These are phyloP conservation scores for Apiospora pterosperma DNA, from an alignment of 2,329 filamentous ascomycete genomes.

Conservation along the genomic window DNA sequence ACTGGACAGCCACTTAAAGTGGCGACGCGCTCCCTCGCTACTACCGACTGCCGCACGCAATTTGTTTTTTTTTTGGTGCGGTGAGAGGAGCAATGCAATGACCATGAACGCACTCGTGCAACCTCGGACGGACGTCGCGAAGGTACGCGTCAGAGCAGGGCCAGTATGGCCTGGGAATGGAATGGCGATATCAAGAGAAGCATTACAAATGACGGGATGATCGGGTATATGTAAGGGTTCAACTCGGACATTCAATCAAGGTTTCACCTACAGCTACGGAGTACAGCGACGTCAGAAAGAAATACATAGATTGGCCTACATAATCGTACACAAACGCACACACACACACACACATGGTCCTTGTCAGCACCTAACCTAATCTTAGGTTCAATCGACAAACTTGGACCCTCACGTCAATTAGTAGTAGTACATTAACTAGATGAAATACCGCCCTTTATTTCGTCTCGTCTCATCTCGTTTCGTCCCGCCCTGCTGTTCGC, in stretches of 20 bases:
- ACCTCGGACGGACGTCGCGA: neutral
- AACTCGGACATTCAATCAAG: neutral
- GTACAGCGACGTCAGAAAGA: neutral
- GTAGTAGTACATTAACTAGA: neutral
- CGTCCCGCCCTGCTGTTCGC: neutral
- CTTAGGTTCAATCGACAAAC: neutral
- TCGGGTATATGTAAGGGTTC: neutral
- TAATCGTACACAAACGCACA: neutral
- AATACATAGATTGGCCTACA: neutral
- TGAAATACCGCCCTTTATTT: no score
- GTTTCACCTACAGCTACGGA: neutral
- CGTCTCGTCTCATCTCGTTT: neutral
- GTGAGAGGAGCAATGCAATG: neutral
- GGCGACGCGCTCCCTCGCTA: neutral
- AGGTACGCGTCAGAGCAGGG: neutral
- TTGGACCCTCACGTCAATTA: neutral
- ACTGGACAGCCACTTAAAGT: neutral
- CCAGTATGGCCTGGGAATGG: neutral
- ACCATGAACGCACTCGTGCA: neutral
- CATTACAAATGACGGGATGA: neutral
- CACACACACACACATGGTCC: neutral
- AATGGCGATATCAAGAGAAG: neutral
- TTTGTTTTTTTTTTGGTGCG: neutral
- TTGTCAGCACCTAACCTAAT: neutral
- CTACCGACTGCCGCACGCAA: neutral